These are phyloP conservation scores for Solanum chilense DNA, from an alignment of 257 asterid genomes.

Conservation along the genomic window DNA sequence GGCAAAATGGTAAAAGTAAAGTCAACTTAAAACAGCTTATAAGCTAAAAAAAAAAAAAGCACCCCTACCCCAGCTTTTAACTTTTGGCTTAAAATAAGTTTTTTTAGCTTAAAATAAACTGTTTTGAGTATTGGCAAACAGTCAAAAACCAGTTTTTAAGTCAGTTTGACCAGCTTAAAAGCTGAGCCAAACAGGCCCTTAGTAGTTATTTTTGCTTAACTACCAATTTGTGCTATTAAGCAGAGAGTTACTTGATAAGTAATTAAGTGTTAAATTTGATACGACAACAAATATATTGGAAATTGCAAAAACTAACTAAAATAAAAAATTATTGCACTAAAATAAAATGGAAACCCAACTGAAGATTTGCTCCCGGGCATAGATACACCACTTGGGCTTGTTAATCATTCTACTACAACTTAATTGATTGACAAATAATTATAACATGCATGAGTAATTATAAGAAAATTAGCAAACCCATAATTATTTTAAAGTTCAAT, in stretches of 20 bases:
- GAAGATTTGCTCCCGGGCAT: neutral
- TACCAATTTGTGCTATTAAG: neutral
- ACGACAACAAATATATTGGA: neutral
- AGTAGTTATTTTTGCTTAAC: neutral
- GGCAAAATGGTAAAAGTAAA: too few species aligned
- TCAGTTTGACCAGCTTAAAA: too few species aligned
- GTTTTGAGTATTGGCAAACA: too few species aligned
- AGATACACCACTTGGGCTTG: neutral
- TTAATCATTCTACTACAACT: neutral
- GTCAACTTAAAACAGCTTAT: too few species aligned
- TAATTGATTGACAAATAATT: neutral
- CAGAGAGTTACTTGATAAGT: neutral
- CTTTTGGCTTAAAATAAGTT: too few species aligned
- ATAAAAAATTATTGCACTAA: neutral
- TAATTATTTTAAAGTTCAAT: neutral
- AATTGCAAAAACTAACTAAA: too few species aligned
- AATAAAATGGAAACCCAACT: neutral
- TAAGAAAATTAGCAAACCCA: neutral
- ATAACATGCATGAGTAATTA: neutral
- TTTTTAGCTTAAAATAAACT: too few species aligned
- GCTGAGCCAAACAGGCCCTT: too few species aligned
- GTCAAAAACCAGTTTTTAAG: too few species aligned
- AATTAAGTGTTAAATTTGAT: neutral
- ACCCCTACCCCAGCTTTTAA: too few species aligned
- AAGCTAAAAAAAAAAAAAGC: too few species aligned